A percentile compares a stretch with the other conserved stretches of the same genome.
phyloP scores from a whole-genome alignment of 495 filamentous ascomycete genomes.

The Penicillium manginii region DNA sequence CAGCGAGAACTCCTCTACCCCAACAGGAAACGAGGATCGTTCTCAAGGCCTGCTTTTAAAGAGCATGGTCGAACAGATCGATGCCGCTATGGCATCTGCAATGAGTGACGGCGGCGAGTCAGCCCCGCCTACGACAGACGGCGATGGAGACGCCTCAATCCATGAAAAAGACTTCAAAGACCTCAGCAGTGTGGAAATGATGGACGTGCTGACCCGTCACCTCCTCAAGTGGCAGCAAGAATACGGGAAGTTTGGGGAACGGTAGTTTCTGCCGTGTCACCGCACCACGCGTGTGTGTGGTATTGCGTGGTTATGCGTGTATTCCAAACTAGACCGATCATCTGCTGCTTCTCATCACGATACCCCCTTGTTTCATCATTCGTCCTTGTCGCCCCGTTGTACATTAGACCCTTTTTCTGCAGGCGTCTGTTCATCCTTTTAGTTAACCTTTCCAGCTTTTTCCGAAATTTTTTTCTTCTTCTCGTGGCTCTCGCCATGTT shows the following conservation, averaged over 20 bases:
- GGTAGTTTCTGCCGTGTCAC: conserved; percentile 34
- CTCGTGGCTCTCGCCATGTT: not conserved
- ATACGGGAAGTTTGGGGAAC: conserved; percentile 58
- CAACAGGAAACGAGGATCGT: conserved; percentile 40
- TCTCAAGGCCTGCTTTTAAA: conserved; percentile 41
- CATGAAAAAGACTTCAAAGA: conserved; percentile 64
- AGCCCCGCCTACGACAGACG: conserved; percentile 34
- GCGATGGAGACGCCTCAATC: conserved; percentile 30
- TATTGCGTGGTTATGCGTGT: not conserved
- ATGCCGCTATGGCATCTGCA: conserved; percentile 29
- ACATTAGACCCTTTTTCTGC: conserved; percentile 26
- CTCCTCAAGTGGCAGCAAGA: conserved; percentile 78
- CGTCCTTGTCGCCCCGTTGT: conserved; percentile 20
- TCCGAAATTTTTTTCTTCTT: conserved; percentile 8
- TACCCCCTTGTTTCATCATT: conserved; percentile 30
- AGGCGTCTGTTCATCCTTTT: conserved; percentile 14
- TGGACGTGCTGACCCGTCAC: conserved; percentile 76
- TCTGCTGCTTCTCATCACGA: conserved; percentile 29
- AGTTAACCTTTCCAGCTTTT: conserved; percentile 4
- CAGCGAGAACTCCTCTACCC: conserved; percentile 44
- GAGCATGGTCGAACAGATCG: conserved; percentile 43
- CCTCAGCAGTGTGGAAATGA: conserved; percentile 75
- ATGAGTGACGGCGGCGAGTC: conserved; percentile 36
- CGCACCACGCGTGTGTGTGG: conserved; percentile 12
- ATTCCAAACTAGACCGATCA: conserved; percentile 7